Evolutionary conservation across 371 early-diverging fungal species (phyloP), one percentile per base, ranked within the genome.

Genomic region (Syncephalastrum sp.): DNA sequence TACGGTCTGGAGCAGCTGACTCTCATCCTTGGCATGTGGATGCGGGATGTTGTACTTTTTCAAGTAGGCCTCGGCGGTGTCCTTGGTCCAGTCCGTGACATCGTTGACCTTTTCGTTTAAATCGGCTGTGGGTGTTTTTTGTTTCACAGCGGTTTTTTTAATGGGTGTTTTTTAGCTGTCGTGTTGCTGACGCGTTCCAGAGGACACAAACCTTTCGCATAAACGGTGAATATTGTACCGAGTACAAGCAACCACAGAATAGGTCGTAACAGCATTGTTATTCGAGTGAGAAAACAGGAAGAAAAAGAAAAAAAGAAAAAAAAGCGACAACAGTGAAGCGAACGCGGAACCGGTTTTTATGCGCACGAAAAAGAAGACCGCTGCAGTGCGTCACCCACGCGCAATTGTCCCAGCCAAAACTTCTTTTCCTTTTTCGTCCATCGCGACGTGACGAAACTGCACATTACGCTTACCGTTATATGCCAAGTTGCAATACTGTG

Each of bases 11-110:
- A 68, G 42, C 10, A 70, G 53, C 5, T 25, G 23, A n/a, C 47
- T 46, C 12, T 67, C 64, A 24, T 69, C 63, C 10, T 42, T 42
- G 13, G 46, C 27, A 10, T 51, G 49, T 41, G 49, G 70, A 68
- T 7, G 58, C 42, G 52, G 52, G 50, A 76, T 72, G 3, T 64
- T 68, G 63, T 74, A 70, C 17, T 64, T 70, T 27, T 64, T 54
- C 21, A 74, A 55, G 47, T 66, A 74, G 1, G 62, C 50, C 3
- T 49, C 51, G 13, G 65, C 25, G 23, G 50, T 54, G 25, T 74
- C 67, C 21, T 54, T 65, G 19, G 64, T 70, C 71, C 69, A 68
- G 42, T 59, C 50, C 10, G 29, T 25, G 19, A 59, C 50, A 42
- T 69, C 62, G 38, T 33, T 33, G 38, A 33, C 8, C 38, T 33